Evolutionary conservation across 139 green algal genomes (phyloP), one percentile per base, ranked within the genome.

Genomic region (Asterochloris sp.): DNA sequence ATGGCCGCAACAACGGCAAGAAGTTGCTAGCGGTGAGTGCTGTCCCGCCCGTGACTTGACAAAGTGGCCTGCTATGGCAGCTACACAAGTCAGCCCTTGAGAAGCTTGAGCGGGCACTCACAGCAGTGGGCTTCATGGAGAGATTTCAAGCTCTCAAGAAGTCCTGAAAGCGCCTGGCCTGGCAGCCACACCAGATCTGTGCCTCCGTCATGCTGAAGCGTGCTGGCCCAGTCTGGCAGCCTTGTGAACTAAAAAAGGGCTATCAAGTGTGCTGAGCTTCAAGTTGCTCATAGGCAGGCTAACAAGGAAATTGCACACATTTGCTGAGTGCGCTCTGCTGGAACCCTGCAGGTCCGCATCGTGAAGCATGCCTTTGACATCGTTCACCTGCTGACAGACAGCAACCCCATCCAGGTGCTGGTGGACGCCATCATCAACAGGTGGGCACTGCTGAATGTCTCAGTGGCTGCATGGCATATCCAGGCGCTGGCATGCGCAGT

Each of bases 1-100:
- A 99, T 90, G 97, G 97, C 80, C 97, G 97, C 92, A 99, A 99
- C 97, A 99, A 99, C 91, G 97, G 97, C 87, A 99, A 99, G 94
- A 99, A 99, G 95, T 84, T 99, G 66, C 97, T 99, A 93, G 97
- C 97, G 38, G 92, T 96, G 76, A 69, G 89, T 60, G 14, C 38
- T 54, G 38, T 11, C 74, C 62, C 28, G 10, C 38, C 38, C 2
- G 38, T 54, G 38, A 54, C 38, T 54, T 54, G 2, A 54, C 38
- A 54, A 54, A 2, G 6, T 54, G 38, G 38, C 38, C n/a, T n/a
- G n/a, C n/a, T n/a, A 54, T 54, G 38, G 38, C 38, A 54, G 38
- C 38, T 54, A 54, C 38, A 54, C 38, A 2, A 54, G 38, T 54
- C 38, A 54, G 38, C 38, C 38, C 6, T 54, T 54, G 38, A 54